phyloP scores from a whole-genome alignment of 2,329 filamentous ascomycete genomes.

The Fusarium sp. region DNA sequence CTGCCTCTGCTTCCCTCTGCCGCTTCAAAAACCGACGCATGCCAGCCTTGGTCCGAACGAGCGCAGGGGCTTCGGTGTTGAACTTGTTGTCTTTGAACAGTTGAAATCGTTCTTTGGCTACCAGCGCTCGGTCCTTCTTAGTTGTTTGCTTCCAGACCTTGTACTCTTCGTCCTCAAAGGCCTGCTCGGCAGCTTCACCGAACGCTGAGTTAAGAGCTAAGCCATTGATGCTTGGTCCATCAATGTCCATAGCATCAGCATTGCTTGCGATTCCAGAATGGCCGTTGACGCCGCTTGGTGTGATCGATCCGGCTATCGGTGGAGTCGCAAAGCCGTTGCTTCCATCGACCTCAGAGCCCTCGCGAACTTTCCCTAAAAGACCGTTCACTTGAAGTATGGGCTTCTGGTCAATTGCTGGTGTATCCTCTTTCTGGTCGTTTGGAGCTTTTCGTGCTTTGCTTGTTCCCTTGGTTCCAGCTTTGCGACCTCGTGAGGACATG shows the following conservation, averaged over 20 bases:
- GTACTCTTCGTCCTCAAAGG: slow-evolving; percentile 92
- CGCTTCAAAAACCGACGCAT: slow-evolving; percentile 92
- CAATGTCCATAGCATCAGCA: slow-evolving; percentile 88
- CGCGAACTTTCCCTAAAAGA: slow-evolving; percentile 71
- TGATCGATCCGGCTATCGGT: slow-evolving; percentile 80
- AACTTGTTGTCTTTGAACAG: slow-evolving; percentile 89
- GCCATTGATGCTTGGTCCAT: slow-evolving; percentile 79
- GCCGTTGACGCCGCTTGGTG: slow-evolving; percentile 81
- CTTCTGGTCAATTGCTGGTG: slow-evolving; percentile 82
- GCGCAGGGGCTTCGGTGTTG: slow-evolving; percentile 88
- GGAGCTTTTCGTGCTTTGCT: slow-evolving; percentile 84
- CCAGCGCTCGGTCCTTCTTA: slow-evolving; percentile 91
- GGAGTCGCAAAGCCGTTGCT: slow-evolving; percentile 92
- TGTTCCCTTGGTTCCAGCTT: slow-evolving; percentile 82
- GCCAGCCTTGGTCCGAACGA: slow-evolving; percentile 86
- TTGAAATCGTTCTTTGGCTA: slow-evolving; percentile 87
- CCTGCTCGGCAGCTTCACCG: slow-evolving; percentile 78
- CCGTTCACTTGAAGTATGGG: slow-evolving; percentile 78
- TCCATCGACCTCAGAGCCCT: slow-evolving; percentile 87
- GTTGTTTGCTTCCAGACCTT: slow-evolving; percentile 99
- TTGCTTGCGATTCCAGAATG: slow-evolving; percentile 79
- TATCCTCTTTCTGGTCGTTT: slow-evolving; percentile 82
- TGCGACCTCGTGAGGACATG: slow-evolving; percentile 95
- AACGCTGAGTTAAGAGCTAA: slow-evolving; percentile 75
- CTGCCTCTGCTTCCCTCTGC: slow-evolving; percentile 76